These are phyloP conservation scores for Puccinia horiana DNA, from an alignment of 1,284 basidiomycete species.

Conservation along the genomic window DNA sequence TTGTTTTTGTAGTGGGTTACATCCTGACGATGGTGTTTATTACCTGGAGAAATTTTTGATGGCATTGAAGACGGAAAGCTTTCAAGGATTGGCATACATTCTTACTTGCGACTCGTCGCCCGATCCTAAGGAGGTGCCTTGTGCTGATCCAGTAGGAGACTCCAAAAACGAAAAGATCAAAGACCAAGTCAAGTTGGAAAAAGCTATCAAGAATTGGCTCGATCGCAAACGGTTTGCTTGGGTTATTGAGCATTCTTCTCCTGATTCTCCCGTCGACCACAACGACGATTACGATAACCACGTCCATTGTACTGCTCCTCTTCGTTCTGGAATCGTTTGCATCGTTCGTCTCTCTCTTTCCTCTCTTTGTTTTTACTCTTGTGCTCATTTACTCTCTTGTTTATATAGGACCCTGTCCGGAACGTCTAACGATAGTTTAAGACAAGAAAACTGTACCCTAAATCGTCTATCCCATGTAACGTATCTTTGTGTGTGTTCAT, in stretches of 20 bases:
- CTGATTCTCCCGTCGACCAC: not conserved
- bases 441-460: no score
- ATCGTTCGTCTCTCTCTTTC: conserved; percentile 8
- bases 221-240: conserved; percentile 19
- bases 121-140: not conserved
- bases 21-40: conserved; percentile 13
- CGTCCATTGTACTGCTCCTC: not conserved
- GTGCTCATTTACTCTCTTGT: no score
- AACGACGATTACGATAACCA: not conserved
- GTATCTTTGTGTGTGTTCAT: no score
- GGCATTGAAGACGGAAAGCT: conserved; percentile 12
- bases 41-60: conserved; percentile 28
- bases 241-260: not conserved
- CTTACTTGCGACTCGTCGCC: not conserved
- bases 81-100: conserved; percentile 16
- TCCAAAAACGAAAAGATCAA: not conserved
- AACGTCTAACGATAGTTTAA: no score
- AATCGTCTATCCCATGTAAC: no score
- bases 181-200: not conserved
- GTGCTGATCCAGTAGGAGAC: no score
- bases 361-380: not conserved
- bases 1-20: not conserved
- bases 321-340: not conserved
- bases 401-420: no score
- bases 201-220: not conserved